Evolutionary conservation across 164 flowering plant species (phyloP).

Genomic region (Aristolochia californica): DNA sequence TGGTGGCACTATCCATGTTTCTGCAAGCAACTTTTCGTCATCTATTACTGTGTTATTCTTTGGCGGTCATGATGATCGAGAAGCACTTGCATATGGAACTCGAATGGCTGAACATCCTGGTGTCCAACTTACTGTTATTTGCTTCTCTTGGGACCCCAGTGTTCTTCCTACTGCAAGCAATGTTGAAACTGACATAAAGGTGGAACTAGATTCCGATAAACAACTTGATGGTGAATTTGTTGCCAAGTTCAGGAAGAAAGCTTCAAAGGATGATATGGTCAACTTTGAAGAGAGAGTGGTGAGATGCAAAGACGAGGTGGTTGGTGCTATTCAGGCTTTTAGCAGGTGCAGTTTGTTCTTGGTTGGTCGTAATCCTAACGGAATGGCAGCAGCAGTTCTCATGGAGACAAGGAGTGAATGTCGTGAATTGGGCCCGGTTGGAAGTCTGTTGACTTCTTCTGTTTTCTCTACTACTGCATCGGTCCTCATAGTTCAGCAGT

Average conservation of each 20-base stretch:
- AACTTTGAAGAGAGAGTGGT: constrained; percentile 22
- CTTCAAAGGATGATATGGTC: background rate
- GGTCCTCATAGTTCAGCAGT: constrained; percentile 34
- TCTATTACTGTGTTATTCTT: constrained; percentile 18
- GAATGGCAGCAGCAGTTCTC: background rate
- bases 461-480: constrained; percentile 32
- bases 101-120: constrained; percentile 47
- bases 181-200: background rate
- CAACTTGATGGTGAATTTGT: constrained; percentile 12
- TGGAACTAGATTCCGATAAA: background rate
- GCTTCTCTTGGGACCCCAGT: constrained; percentile 7
- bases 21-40: constrained; percentile 28
- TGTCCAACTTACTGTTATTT: constrained; percentile 18
- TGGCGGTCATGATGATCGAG: constrained; percentile 34
- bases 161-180: background rate
- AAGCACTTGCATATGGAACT: constrained; percentile 28
- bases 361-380: constrained; percentile 32
- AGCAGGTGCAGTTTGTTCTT: constrained; percentile 32
- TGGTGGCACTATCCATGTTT: constrained; percentile 32
- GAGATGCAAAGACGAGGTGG: constrained; percentile 11
- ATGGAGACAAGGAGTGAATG: constrained; percentile 21
- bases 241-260: constrained; percentile 1
- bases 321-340: constrained; percentile 7
- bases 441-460: constrained; percentile 23
- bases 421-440: constrained; percentile 43